Evolutionary conservation across 208 protist genomes (phyloP).

Genomic region (Phytomonas francai): DNA sequence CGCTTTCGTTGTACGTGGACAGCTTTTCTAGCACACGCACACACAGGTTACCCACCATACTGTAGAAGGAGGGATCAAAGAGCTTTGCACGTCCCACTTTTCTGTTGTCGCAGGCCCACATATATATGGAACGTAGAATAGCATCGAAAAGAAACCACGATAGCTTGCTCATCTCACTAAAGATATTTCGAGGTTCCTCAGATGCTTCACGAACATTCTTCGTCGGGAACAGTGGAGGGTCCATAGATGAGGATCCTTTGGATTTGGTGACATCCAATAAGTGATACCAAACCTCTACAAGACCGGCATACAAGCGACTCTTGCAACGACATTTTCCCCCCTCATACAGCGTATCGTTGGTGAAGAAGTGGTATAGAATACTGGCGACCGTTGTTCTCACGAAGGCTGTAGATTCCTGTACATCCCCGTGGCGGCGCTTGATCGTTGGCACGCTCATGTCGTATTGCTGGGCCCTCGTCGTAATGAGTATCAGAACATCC

Average conservation of each 20-base stretch:
- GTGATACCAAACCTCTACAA: slow-evolving; percentile 61
- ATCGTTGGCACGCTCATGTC: slow-evolving; percentile 48
- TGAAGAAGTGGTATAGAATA: slow-evolving; percentile 72
- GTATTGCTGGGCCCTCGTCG: slow-evolving; percentile 57
- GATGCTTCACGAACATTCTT: slow-evolving; percentile 6
- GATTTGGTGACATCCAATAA: slow-evolving; percentile 21
- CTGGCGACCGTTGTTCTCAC: slow-evolving; percentile 46
- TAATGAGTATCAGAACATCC: slow-evolving; percentile 55
- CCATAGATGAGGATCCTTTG: not conserved
- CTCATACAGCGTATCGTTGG: slow-evolving; percentile 76
- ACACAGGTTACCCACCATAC: slow-evolving; percentile 48
- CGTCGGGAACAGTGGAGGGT: not conserved
- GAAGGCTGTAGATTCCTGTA: slow-evolving; percentile 25
- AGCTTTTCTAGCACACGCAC: slow-evolving; percentile 44
- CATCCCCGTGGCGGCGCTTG: slow-evolving; percentile 34
- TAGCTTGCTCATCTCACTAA: slow-evolving; percentile 60
- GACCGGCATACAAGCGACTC: slow-evolving; percentile 61
- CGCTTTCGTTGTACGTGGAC: slow-evolving; percentile 40
- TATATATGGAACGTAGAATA: slow-evolving; percentile 74
- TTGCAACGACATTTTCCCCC: slow-evolving; percentile 14
- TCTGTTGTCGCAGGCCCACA: slow-evolving; percentile 65
- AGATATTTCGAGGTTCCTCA: slow-evolving; percentile 32
- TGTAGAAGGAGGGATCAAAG: slow-evolving; percentile 67
- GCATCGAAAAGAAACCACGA: slow-evolving; percentile 84
- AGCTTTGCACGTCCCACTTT: slow-evolving; percentile 28